These are phyloP conservation scores for Saitozyma podzolica DNA, from an alignment of 768 basidiomycete genomes.

Conservation along the genomic window DNA sequence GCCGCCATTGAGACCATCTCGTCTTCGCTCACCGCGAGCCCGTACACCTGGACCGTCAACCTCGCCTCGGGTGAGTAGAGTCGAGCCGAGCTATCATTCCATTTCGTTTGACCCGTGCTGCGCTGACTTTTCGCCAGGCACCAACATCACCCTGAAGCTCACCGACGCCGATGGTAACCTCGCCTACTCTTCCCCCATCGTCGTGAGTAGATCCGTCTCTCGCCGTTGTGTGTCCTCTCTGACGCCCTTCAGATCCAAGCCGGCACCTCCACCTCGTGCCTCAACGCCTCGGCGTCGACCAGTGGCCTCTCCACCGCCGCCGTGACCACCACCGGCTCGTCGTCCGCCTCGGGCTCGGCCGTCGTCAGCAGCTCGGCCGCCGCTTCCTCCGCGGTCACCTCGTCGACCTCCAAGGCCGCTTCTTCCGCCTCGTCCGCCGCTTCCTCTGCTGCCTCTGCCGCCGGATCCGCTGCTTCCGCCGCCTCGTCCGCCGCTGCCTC, in stretches of 20 bases:
- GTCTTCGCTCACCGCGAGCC: slow-evolving; percentile 13
- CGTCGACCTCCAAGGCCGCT: slow-evolving; percentile 3
- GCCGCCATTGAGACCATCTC: slow-evolving; percentile 36
- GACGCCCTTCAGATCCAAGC: slow-evolving; percentile 29
- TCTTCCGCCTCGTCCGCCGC: slow-evolving; percentile 21
- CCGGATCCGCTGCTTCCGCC: slow-evolving; percentile 19
- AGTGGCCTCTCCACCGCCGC: slow-evolving; percentile 25
- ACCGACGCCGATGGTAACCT: slow-evolving; percentile 63
- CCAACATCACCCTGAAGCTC: slow-evolving; percentile 61
- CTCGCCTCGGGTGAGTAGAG: slow-evolving; percentile 32
- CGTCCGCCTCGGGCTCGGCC: slow-evolving; percentile 12
- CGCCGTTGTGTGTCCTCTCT: neutral
- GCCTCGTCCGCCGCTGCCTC: slow-evolving; percentile 27
- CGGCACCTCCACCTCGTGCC: slow-evolving; percentile 38
- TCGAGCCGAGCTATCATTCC: neutral
- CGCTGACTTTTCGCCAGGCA: slow-evolving; percentile 52
- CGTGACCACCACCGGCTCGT: slow-evolving; percentile 29
- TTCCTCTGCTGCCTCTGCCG: neutral
- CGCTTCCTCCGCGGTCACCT: slow-evolving; percentile 2
- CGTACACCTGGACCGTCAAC: slow-evolving; percentile 48
- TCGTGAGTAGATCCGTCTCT: slow-evolving; percentile 11
- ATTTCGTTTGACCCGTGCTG: too few species aligned
- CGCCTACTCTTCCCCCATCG: slow-evolving; percentile 42
- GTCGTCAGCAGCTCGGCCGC: slow-evolving; percentile 14
- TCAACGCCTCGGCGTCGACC: slow-evolving; percentile 34